Evolutionary conservation across 805 yeast genomes (phyloP).

Genomic region (Sungouiella thailandica): DNA sequence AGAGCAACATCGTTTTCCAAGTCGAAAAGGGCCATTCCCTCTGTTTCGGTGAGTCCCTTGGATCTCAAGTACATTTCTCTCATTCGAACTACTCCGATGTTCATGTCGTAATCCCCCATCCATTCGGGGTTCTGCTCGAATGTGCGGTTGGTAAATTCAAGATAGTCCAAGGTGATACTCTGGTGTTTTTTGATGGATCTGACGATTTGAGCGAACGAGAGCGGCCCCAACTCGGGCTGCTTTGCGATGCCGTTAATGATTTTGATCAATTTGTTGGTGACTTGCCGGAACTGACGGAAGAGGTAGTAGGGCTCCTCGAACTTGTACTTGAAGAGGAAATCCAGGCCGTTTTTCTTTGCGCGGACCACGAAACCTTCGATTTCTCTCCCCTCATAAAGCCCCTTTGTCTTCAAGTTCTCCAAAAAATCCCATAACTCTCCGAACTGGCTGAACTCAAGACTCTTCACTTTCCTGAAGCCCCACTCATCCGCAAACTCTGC

Average conservation of each 20-base stretch:
- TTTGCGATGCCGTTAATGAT: no score
- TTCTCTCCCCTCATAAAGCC: slow-evolving; percentile 65
- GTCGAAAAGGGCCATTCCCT: slow-evolving; percentile 54
- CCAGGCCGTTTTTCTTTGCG: slow-evolving; percentile 38
- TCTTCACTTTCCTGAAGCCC: slow-evolving; percentile 67
- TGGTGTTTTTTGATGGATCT: slow-evolving; percentile 37
- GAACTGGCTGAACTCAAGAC: slow-evolving; percentile 33
- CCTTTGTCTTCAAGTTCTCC: slow-evolving; percentile 54
- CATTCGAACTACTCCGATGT: slow-evolving; percentile 70
- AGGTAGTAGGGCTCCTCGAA: slow-evolving; percentile 92
- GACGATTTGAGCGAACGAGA: slow-evolving; percentile 1
- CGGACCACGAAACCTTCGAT: slow-evolving; percentile 94
- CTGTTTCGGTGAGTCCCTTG: slow-evolving; percentile 38
- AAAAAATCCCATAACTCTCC: slow-evolving; percentile 46
- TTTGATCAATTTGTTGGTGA: slow-evolving; percentile 55
- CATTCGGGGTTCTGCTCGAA: slow-evolving; percentile 46
- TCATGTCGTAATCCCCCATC: slow-evolving; percentile 42
- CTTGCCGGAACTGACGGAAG: slow-evolving; percentile 88
- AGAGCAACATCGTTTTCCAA: slow-evolving; percentile 32
- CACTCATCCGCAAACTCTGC: slow-evolving; percentile 53
- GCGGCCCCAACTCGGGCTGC: slow-evolving; percentile 32
- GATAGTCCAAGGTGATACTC: slow-evolving; percentile 58
- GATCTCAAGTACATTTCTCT: slow-evolving; percentile 59
- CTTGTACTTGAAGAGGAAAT: slow-evolving; percentile 85
- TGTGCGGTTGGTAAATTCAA: slow-evolving; percentile 58